Base-by-base conservation (phyloP, 23 red algal genomes). In the Gracilaria domingensis region DNA sequence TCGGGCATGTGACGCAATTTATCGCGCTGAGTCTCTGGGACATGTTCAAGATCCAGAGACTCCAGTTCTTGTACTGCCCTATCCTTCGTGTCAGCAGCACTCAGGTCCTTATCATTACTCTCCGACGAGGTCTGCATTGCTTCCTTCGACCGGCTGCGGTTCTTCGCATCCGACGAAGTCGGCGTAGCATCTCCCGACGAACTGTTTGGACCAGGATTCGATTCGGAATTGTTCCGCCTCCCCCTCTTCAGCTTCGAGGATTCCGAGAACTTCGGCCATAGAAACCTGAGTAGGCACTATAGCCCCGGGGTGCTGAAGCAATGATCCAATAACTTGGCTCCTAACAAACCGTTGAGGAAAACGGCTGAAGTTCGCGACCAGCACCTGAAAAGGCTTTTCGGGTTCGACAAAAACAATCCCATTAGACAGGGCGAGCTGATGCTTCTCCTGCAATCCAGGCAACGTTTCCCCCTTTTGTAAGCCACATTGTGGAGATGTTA, bases 351-450 rank as follows among this genome's bases (percentile, higher is more conserved):
- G 39, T n/a, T 66, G 25, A 17, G 81, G 28, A 39, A 16, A 5
- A 12, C 11, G 12, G 11, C 81, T n/a, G 23, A 84, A 84, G 58
- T 84, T 84, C 1, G 81, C 81, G 11, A 64, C 59, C 14, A 84
- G n/a, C 23, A 84, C 4, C 21, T 47, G 21, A 57, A 82, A 82
- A 9, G 48, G 78, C 11, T 55, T 51, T 0, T 25, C 4, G 21
- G 54, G 54, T 20, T 84, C 81, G 32, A 66, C 39, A 16, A 29
- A 61, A 25, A 67, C 82, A 2, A 86, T 0, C 11, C 65, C 82
- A 20, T 73, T 86, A 0, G 82, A 0, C 20, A 69, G 20, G 0
- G 36, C 60, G 3, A 86, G 5, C 28, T 26, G 33, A 25, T n/a
- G 34, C 0, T 86, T 12, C 1, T 72, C 39, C 12, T 73, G 74